Conservation (phyloP, 352 stramenopile genomes). For the Phytophthora agathidicida region DNA sequence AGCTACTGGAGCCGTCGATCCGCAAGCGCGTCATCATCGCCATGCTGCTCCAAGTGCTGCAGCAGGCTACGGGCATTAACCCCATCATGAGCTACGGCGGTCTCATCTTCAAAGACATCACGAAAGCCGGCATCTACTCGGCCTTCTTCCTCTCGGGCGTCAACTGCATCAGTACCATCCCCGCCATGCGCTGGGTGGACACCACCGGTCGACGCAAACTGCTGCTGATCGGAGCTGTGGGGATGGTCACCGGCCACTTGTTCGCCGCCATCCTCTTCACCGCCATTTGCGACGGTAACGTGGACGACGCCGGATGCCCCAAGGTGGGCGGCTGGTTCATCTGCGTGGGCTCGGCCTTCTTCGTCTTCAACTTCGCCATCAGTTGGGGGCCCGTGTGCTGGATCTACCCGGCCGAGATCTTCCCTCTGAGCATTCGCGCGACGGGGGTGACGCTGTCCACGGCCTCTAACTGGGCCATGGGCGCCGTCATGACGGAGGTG, state of each 20-base stretch:
- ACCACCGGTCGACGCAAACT: conserved; percentile 17
- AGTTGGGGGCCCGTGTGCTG: no score
- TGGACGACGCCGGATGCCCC: no score
- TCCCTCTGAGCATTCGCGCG: conserved; percentile 34
- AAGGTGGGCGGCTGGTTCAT: no score
- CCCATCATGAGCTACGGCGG: conserved; percentile 33
- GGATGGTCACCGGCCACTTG: conserved; percentile 16
- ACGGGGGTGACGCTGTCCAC: conserved; percentile 53
- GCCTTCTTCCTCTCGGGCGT: conserved; percentile 17
- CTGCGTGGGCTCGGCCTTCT: no score
- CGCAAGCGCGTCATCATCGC: conserved; percentile 27
- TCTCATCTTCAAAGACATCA: conserved; percentile 24
- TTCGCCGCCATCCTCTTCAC: conserved; percentile 36
- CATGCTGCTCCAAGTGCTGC: no score
- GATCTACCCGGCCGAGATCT: no score
- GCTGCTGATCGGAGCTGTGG: conserved; percentile 13
- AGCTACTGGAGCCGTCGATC: conserved; percentile 35
- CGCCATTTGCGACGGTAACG: conserved; percentile 25
- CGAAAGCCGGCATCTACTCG: no score
- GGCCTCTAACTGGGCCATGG: conserved; percentile 44
- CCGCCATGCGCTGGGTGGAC: conserved; percentile 22
- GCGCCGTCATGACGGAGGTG: conserved; percentile 28
- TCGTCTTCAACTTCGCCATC: no score
- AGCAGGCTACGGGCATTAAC: conserved; percentile 38
- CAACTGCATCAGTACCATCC: conserved; percentile 21